Conservation (phyloP, 148 eudicot genomes). For the Silene conica region DNA sequence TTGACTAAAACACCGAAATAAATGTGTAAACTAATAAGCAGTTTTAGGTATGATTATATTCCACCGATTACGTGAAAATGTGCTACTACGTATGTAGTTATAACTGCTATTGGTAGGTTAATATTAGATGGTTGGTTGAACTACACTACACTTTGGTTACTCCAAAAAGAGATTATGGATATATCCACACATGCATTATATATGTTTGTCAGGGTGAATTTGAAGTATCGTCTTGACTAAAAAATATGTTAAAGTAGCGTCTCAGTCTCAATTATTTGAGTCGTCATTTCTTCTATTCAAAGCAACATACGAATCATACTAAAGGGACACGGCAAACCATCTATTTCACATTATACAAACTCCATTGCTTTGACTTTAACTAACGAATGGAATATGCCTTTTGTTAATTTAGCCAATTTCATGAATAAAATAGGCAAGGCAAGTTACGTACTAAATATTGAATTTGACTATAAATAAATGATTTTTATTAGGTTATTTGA, state of each 20-base stretch:
- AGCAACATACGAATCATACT: background rate
- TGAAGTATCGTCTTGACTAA: no score
- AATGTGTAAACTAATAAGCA: no score
- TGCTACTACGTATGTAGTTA: no score
- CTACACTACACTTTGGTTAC: background rate
- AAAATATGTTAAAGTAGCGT: background rate
- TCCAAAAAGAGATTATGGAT: no score
- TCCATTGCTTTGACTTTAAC: background rate
- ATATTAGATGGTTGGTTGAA: background rate
- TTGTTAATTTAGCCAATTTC: background rate
- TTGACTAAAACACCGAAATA: no score
- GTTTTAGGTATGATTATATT: no score
- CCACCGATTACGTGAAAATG: no score
- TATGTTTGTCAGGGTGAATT: no score
- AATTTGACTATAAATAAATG: background rate
- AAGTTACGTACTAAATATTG: background rate
- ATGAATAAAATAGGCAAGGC: background rate
- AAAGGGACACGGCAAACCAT: no score
- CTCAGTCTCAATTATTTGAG: background rate
- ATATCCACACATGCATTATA: no score
- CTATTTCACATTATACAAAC: background rate
- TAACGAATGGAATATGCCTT: no score
- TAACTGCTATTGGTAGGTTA: no score
- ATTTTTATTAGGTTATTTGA: constrained; percentile 47
- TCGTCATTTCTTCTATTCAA: background rate